phyloP scores from a whole-genome alignment of 2,329 filamentous ascomycete species.

The Colletotrichum sp. region DNA sequence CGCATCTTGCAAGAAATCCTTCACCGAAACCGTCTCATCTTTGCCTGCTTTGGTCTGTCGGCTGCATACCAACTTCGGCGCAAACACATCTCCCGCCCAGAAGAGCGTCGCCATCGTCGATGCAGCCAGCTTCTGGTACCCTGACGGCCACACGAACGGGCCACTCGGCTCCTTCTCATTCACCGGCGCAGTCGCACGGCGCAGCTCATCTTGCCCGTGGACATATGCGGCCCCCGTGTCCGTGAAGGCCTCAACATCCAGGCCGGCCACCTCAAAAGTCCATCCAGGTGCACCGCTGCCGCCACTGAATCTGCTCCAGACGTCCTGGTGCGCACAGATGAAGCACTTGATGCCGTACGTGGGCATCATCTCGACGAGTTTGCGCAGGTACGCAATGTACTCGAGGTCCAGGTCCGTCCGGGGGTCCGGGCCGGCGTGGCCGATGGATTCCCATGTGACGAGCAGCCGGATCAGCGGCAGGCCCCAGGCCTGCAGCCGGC shows the following conservation, averaged over 20 bases:
- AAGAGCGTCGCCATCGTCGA: constrained; percentile 33
- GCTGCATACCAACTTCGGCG: constrained; percentile 24
- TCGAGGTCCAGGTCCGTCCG: constrained; percentile 38
- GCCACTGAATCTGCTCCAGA: constrained; percentile 47
- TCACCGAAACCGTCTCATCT: constrained; percentile 27
- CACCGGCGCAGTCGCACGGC: constrained; percentile 24
- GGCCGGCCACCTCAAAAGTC: constrained; percentile 45
- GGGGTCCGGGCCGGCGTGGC: constrained; percentile 35
- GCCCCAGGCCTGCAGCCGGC: constrained; percentile 42
- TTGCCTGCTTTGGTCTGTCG: not conserved
- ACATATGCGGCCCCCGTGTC: constrained; percentile 33
- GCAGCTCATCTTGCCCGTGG: constrained; percentile 38
- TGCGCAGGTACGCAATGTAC: constrained; percentile 42
- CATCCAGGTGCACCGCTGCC: constrained; percentile 46
- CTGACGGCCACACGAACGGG: constrained; percentile 41
- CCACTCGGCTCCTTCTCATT: constrained; percentile 38
- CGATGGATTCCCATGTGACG: constrained; percentile 48
- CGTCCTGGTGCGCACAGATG: constrained; percentile 47
- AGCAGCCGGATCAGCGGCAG: constrained; percentile 43
- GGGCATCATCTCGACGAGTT: constrained; percentile 41
- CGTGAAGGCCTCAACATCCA: constrained; percentile 39
- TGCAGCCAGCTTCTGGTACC: constrained; percentile 41
- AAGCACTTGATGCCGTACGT: constrained; percentile 44
- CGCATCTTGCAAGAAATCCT: constrained; percentile 34
- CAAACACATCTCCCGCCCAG: constrained; percentile 31